Conservation (phyloP, 495 filamentous ascomycete genomes). For the Penicillium cosmopolitanum region DNA sequence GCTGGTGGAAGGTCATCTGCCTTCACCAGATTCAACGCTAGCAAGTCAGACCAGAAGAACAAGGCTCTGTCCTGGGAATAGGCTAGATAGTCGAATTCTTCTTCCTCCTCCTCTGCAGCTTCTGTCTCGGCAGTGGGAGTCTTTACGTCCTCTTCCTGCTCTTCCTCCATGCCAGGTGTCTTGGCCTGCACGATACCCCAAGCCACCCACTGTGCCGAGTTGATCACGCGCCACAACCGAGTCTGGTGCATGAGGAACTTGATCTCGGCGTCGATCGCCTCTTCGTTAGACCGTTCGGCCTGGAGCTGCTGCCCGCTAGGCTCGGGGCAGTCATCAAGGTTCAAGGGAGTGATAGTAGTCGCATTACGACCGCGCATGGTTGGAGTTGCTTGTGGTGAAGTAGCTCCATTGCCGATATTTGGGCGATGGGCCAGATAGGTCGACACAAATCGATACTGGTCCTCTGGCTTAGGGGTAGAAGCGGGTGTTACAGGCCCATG, state of each 20-base stretch:
- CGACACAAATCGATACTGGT: slow-evolving; percentile 82
- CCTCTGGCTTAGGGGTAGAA: slow-evolving; percentile 78
- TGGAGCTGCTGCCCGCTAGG: slow-evolving; percentile 30
- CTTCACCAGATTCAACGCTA: slow-evolving; percentile 70
- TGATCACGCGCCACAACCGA: slow-evolving; percentile 81
- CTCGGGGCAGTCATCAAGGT: slow-evolving; percentile 38
- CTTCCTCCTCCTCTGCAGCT: slow-evolving; percentile 58
- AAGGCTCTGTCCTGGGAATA: slow-evolving; percentile 90
- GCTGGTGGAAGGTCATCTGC: slow-evolving; percentile 72
- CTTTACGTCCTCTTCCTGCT: slow-evolving; percentile 13
- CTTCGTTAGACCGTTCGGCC: slow-evolving; percentile 62
- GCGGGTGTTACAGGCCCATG: slow-evolving; percentile 68
- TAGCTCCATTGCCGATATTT: slow-evolving; percentile 51
- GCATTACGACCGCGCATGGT: slow-evolving; percentile 40
- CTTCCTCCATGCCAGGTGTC: slow-evolving; percentile 62
- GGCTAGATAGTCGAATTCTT: slow-evolving; percentile 87
- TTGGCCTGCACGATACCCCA: slow-evolving; percentile 98
- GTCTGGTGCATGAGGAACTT: slow-evolving; percentile 74
- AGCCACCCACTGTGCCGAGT: slow-evolving; percentile 88
- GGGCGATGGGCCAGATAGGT: slow-evolving; percentile 85
- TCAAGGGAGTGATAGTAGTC: slow-evolving; percentile 38
- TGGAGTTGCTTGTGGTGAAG: slow-evolving; percentile 59
- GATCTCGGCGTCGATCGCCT: slow-evolving; percentile 63
- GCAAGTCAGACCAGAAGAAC: slow-evolving; percentile 91
- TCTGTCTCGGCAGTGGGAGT: slow-evolving; percentile 26